Evolutionary conservation across 2,329 filamentous ascomycete genomes (phyloP).

Genomic region (Aaosphaeria arxii): DNA sequence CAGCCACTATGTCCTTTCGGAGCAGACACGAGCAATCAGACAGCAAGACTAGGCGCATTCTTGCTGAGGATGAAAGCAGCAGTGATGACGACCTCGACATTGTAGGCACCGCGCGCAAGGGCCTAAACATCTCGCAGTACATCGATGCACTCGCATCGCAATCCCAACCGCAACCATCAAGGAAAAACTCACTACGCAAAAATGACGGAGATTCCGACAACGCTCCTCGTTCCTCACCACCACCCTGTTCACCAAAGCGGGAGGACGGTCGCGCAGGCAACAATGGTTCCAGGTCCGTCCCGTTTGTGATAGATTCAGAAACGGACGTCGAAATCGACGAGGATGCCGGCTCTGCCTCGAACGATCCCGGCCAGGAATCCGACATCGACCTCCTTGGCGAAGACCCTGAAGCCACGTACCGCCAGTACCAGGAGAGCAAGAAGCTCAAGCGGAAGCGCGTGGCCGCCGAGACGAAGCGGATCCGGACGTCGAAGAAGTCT

Average conservation of each 20-base stretch:
- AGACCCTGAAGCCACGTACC: conserved; percentile 52
- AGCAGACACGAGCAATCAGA: too few species aligned
- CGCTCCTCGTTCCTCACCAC: neutral
- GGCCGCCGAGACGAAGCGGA: conserved; percentile 48
- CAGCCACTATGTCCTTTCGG: too few species aligned
- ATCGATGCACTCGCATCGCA: conserved; percentile 21
- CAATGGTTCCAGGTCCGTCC: too few species aligned
- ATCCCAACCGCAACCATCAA: neutral
- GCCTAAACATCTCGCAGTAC: conserved; percentile 29
- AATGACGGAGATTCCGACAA: neutral
- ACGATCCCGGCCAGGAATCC: neutral
- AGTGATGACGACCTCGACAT: conserved; percentile 44
- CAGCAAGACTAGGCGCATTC: neutral
- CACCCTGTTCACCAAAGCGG: neutral
- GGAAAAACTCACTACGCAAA: neutral
- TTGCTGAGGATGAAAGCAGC: conserved; percentile 25
- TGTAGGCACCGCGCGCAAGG: conserved; percentile 30
- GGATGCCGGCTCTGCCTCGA: too few species aligned
- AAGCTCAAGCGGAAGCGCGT: conserved; percentile 52
- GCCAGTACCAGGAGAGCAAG: conserved; percentile 62
- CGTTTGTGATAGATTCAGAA: too few species aligned
- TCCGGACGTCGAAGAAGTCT: conserved; percentile 46
- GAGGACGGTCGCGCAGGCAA: too few species aligned
- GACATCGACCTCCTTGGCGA: conserved; percentile 1
- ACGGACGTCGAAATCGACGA: too few species aligned